Percentiles rank a stretch among this genome's conserved stretches.
Evolutionary conservation across 345 rosid species (phyloP).

Genomic region (Moricandia moricandioides): DNA sequence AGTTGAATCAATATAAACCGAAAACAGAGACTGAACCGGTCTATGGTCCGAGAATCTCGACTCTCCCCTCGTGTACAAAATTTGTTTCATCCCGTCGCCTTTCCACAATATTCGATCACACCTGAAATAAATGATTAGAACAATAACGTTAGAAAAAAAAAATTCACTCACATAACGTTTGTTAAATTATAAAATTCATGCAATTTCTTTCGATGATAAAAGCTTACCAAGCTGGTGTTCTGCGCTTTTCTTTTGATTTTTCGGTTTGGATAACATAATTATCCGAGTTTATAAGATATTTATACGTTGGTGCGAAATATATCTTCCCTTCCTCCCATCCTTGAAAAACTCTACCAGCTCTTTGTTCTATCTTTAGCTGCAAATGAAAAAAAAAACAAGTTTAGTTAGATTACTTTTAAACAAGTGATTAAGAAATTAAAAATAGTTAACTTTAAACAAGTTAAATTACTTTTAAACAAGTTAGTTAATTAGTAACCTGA

Average conservation of each 20-base stretch:
- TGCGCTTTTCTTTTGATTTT: conserved; percentile 62
- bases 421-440: no score
- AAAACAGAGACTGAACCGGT: conserved; percentile 82
- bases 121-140: conserved; percentile 53
- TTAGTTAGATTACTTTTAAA: neutral
- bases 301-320: conserved; percentile 88
- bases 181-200: no score
- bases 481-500: conserved; percentile 75
- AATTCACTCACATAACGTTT: no score
- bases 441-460: no score
- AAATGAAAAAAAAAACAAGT: neutral
- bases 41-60: conserved; percentile 93
- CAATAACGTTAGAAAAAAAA: no score
- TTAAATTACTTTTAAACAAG: no score
- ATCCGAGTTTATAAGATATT: conserved; percentile 68
- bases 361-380: conserved; percentile 74
- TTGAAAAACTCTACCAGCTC: conserved; percentile 67
- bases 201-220: neutral
- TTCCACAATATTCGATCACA: conserved; percentile 91
- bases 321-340: conserved; percentile 96
- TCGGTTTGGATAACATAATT: conserved; percentile 56
- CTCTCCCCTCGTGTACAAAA: conserved; percentile 76
- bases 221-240: conserved; percentile 91
- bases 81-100: conserved; percentile 80
- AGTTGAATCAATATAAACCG: conserved; percentile 46